These are phyloP conservation scores for Xylariales sp. DNA, from an alignment of 2,329 filamentous ascomycete species.

Conservation along the genomic window DNA sequence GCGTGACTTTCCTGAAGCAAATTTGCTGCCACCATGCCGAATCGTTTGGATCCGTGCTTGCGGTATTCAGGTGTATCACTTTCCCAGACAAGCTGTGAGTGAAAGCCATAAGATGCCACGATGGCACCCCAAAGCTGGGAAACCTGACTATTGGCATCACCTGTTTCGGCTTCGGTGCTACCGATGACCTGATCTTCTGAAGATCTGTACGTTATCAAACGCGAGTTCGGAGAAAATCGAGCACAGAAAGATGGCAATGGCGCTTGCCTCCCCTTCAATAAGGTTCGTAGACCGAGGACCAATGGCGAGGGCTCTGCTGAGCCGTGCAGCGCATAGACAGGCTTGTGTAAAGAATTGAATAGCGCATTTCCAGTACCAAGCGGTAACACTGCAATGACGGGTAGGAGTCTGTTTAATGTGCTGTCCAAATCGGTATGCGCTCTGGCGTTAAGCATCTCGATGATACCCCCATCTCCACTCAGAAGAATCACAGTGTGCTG, in stretches of 20 bases:
- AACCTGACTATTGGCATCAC: conserved; percentile 24
- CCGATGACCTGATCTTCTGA: neutral
- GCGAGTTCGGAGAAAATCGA: conserved; percentile 55
- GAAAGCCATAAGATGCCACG: conserved; percentile 86
- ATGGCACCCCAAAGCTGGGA: conserved; percentile 66
- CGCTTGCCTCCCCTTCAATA: conserved; percentile 52
- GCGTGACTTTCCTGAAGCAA: conserved; percentile 55
- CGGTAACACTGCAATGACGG: conserved; percentile 51
- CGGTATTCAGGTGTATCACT: conserved; percentile 83
- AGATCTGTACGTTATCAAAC: conserved; percentile 34
- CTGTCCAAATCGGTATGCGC: conserved; percentile 9
- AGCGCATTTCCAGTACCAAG: conserved; percentile 64
- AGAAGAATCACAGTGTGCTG: conserved; percentile 68
- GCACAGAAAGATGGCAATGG: conserved; percentile 60
- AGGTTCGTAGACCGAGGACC: conserved; percentile 48
- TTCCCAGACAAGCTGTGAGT: conserved; percentile 84
- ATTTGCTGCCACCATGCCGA: conserved; percentile 78
- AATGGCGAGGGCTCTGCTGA: conserved; percentile 32
- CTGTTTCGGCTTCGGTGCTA: neutral
- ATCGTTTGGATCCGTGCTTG: conserved; percentile 70
- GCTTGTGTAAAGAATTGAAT: conserved; percentile 58
- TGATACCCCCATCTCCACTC: conserved; percentile 81
- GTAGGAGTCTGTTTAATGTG: conserved; percentile 16
- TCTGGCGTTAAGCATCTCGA: conserved; percentile 72
- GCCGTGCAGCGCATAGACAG: conserved; percentile 39